Evolutionary conservation across 2,329 filamentous ascomycete species (phyloP), one percentile per base, ranked within the genome.

Genomic region (Aspergillus persii): DNA sequence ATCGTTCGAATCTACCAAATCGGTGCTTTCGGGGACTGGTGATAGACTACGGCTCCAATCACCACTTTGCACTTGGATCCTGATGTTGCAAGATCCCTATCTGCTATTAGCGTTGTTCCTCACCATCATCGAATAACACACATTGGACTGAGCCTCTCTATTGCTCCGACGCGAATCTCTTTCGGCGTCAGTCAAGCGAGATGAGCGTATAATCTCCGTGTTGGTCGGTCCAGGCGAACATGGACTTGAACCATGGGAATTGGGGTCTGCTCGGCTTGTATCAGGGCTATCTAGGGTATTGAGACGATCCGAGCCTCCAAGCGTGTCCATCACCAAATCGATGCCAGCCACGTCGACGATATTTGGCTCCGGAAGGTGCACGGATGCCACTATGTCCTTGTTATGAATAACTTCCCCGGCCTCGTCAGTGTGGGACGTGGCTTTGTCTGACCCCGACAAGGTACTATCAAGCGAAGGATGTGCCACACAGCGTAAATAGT

Each of bases 41-140:
- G 47, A 26, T 26, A 27, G 31, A 31, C n/a, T 29, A 9, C 15
- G n/a, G 15, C 49, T 49, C 11, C 33, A 8, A 12, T 41, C 8
- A 15, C 12, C 47, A 36, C 12, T 50, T 18, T 44, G 54, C n/a
- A 30, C 18, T 31, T 41, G 46, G 29, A 48, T 26, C 31, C 31
- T 29, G 31, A 27, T 36, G 9, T 23, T 44, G 8, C 26, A 8
- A n/a, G 53, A 55, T 18, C 23, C 41, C 26, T 23, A 30, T 23
- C 31, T 36, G 29, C 18, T 8, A 30, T 30, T 57, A 33, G 18
- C 36, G 48, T 29, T 27, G 39, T 12, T 44, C 31, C 53, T 26
- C 15, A 56, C 12, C 23, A 49, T 50, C 11, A 56, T 29, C 27
- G 18, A 50, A 47, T 58, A 57, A 18, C 50, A 29, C 23, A 54